A percentile compares a stretch with the other conserved stretches of the same genome.
These are phyloP conservation scores for Teunomyces kruisii DNA, from an alignment of 805 yeast species.

Conservation along the genomic window DNA sequence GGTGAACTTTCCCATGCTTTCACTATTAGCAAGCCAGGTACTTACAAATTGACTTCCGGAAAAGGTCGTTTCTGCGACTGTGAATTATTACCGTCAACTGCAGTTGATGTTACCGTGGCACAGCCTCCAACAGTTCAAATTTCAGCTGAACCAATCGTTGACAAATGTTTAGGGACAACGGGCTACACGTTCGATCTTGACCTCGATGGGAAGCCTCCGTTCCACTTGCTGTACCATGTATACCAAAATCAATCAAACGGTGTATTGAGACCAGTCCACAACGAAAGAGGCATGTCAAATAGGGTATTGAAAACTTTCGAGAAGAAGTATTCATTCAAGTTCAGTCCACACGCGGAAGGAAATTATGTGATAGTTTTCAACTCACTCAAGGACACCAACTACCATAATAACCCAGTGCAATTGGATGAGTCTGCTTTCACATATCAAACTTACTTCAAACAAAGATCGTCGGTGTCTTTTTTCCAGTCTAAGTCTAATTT, in stretches of 20 bases:
- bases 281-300: constrained; percentile 28
- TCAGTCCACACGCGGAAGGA: constrained; percentile 81
- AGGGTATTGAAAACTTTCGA: constrained; percentile 29
- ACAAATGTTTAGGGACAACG: constrained; percentile 88
- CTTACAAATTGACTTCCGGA: constrained; percentile 55
- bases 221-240: constrained; percentile 60
- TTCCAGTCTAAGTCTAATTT: constrained; percentile 14
- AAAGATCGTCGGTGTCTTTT: constrained; percentile 51
- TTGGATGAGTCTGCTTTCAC: constrained; percentile 44
- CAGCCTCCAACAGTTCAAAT: constrained; percentile 42
- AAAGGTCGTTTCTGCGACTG: constrained; percentile 68
- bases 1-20: constrained; percentile 31
- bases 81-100: constrained; percentile 42
- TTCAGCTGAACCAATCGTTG: constrained; percentile 62
- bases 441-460: constrained; percentile 69
- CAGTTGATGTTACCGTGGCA: constrained; percentile 36
- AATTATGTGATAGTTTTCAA: constrained; percentile 72
- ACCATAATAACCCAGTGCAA: constrained; percentile 47
- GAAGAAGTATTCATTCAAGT: constrained; percentile 44
- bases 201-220: constrained; percentile 80
- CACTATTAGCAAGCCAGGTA: constrained; percentile 59
- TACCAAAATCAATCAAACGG: constrained; percentile 44
- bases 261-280: constrained; percentile 29
- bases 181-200: constrained; percentile 70
- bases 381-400: constrained; percentile 55